Base-by-base conservation (phyloP, 306 rosid species). In the Quillaja saponaria region DNA sequence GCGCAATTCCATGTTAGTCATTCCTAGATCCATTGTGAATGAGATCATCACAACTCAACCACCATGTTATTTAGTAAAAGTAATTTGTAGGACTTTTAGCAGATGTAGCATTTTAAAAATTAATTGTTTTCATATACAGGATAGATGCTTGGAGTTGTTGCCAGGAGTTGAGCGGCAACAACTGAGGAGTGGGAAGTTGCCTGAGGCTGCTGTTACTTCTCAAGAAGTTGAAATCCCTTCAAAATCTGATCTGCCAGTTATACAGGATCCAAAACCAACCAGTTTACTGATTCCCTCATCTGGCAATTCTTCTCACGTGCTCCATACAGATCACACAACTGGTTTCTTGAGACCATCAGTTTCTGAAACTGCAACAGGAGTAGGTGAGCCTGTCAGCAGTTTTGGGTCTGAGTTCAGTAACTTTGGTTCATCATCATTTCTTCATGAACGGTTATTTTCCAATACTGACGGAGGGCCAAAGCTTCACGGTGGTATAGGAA, bases 121-220 rank as follows among this genome's bases (percentile, higher is more conserved):
- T 68, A 20, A 58, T 44, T 78, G 55, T 70, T 72, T 66, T 69
- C 63, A 49, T 66, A 51, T 70, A 80, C 91, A 90, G 99, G 87
- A 83, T 60, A 85, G 79, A 71, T 73, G 92, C 88, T 76, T 87
- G 87, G 89, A 83, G 61, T 78, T 94, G 87, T 83, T 90, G 69
- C 95, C 99, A 18, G 97, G 90, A 78, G 84, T 77, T 57, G 86
- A 90, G 76, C 81, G 53, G 76, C 77, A 66, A 59, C 81, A 90
- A 77, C 71, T 85, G 51, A 83, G 76, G 82, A 71, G 81, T 11
- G 85, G 87, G 66, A 84, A 83, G 57, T 63, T 70, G 76, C 71
- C 59, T 28, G 86, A 80, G 18, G 49, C 16, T 20, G 76, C 69
- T 55, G 83, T 15, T 71, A 62, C 49, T 37, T 68, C 82, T 63